Conservation (phyloP, 176 grass and related monocot genomes). For the Olyra latifolia region DNA sequence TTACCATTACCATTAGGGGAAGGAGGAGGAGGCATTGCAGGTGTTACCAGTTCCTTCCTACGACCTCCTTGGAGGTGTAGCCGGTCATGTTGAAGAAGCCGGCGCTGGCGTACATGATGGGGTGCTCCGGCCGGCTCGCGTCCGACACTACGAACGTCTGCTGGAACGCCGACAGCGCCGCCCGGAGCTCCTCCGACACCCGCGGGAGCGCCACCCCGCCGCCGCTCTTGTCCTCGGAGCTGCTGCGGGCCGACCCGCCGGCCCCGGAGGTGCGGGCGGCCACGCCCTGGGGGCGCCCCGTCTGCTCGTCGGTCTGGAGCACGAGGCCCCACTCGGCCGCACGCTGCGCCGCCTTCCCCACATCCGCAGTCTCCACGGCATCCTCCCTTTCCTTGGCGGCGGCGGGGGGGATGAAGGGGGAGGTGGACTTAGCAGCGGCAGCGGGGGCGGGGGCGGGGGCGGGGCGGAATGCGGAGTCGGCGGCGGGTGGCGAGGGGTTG, state of each 20-base stretch:
- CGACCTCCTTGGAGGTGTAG: slow-evolving; percentile 63
- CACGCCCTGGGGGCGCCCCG: slow-evolving; percentile 67
- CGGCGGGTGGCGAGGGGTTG: slow-evolving; percentile 36
- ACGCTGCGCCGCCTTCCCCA: slow-evolving; percentile 53
- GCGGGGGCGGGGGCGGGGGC: too few species aligned
- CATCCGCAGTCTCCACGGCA: slow-evolving; percentile 30
- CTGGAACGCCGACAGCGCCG: slow-evolving; percentile 72
- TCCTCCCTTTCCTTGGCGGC: neutral
- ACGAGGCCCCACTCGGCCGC: slow-evolving; percentile 91
- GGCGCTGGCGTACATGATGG: slow-evolving; percentile 75
- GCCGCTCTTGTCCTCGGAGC: slow-evolving; percentile 9
- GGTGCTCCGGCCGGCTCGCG: slow-evolving; percentile 55
- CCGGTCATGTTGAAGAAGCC: slow-evolving; percentile 84
- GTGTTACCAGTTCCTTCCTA: slow-evolving; percentile 64
- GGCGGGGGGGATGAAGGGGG: slow-evolving; percentile 1
- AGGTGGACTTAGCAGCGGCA: slow-evolving; percentile 18
- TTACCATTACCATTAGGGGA: too few species aligned
- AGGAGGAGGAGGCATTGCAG: neutral
- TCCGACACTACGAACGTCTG: slow-evolving; percentile 79
- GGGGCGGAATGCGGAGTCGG: slow-evolving; percentile 17
- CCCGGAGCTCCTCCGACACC: slow-evolving; percentile 76
- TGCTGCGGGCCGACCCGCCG: slow-evolving; percentile 14
- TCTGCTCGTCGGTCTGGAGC: slow-evolving; percentile 78
- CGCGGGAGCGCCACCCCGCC: slow-evolving; percentile 20
- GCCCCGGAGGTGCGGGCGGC: slow-evolving; percentile 46